Evolutionary conservation across 192 early-diverging fungal genomes (phyloP).

Genomic region (Rhizophagus clarus): DNA sequence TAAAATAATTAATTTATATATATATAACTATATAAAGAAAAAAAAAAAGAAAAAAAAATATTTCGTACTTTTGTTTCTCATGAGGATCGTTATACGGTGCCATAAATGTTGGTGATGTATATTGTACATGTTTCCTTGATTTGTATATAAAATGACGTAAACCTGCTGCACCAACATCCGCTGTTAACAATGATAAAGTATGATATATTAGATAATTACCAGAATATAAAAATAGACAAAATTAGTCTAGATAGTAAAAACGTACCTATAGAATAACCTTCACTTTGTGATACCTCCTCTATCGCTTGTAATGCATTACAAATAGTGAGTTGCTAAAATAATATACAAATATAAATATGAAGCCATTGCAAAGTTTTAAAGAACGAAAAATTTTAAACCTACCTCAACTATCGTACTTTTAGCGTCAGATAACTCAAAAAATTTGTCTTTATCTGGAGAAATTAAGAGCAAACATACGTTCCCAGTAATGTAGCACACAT

Average conservation of each 20-base stretch:
- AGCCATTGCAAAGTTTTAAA: neutral
- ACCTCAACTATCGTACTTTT: slow-evolving; percentile 68
- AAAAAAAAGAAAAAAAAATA: too few species aligned
- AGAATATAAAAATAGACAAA: neutral
- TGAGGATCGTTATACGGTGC: slow-evolving; percentile 59
- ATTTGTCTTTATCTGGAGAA: slow-evolving; percentile 80
- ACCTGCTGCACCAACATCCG: slow-evolving; percentile 62
- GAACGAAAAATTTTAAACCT: slow-evolving; percentile 31
- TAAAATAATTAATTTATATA: neutral
- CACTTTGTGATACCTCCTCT: slow-evolving; percentile 44
- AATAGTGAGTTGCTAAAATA: slow-evolving; percentile 32
- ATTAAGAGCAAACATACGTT: slow-evolving; percentile 77
- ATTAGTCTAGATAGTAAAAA: neutral
- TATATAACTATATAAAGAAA: neutral
- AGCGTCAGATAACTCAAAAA: slow-evolving; percentile 75
- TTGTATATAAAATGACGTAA: slow-evolving; percentile 78
- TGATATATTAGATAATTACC: neutral
- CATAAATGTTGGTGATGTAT: slow-evolving; percentile 61
- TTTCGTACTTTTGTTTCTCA: slow-evolving; percentile 56
- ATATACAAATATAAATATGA: neutral
- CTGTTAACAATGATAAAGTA: slow-evolving; percentile 30
- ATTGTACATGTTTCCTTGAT: slow-evolving; percentile 62
- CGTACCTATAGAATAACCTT: slow-evolving; percentile 32
- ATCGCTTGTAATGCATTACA: slow-evolving; percentile 18
- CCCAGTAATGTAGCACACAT: slow-evolving; percentile 77